phyloP scores from a whole-genome alignment of 108 stramenopile genomes.

The Nannochloropsis oceanica region DNA sequence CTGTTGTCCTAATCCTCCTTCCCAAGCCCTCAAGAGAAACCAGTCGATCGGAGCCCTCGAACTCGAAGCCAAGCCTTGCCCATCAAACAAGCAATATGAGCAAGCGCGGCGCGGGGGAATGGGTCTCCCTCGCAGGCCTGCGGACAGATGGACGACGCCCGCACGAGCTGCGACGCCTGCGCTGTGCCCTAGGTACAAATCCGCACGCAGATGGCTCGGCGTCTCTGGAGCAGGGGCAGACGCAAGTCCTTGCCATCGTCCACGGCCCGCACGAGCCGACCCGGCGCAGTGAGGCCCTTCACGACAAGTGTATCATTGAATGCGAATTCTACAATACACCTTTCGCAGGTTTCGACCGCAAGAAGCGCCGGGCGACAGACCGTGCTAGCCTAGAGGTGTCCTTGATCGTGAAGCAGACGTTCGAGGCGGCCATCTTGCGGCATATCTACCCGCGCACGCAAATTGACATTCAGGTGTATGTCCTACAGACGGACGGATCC shows the following conservation, averaged over 20 bases:
- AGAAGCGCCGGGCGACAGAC: conserved; percentile 20
- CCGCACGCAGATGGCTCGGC: conserved; percentile 38
- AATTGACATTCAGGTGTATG: conserved; percentile 7
- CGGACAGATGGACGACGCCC: conserved; percentile 33
- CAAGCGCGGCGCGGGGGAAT: neutral
- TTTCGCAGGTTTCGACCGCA: conserved; percentile 25
- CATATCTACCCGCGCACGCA: conserved; percentile 28
- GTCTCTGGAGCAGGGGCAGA: conserved; percentile 37
- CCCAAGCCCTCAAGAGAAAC: too few species aligned
- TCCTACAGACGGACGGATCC: conserved; percentile 32
- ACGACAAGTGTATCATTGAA: conserved; percentile 14
- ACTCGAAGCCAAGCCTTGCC: too few species aligned
- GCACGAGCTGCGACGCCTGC: conserved; percentile 26
- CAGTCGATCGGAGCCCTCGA: too few species aligned
- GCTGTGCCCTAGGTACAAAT: conserved; percentile 22
- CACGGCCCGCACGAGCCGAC: conserved; percentile 36
- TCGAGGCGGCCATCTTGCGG: conserved; percentile 24
- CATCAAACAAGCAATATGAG: too few species aligned
- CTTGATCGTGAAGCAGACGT: conserved; percentile 1
- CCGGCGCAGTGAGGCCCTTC: conserved; percentile 4
- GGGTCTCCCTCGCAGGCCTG: conserved; percentile 20
- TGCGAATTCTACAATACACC: conserved; percentile 28
- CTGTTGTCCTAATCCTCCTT: too few species aligned
- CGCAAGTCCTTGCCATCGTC: conserved; percentile 39
- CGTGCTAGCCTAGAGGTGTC: conserved; percentile 1